Percentiles rank a stretch among this genome's conserved stretches.
Conservation (phyloP, 257 asterid genomes). For the Scutellaria baicalensis region DNA sequence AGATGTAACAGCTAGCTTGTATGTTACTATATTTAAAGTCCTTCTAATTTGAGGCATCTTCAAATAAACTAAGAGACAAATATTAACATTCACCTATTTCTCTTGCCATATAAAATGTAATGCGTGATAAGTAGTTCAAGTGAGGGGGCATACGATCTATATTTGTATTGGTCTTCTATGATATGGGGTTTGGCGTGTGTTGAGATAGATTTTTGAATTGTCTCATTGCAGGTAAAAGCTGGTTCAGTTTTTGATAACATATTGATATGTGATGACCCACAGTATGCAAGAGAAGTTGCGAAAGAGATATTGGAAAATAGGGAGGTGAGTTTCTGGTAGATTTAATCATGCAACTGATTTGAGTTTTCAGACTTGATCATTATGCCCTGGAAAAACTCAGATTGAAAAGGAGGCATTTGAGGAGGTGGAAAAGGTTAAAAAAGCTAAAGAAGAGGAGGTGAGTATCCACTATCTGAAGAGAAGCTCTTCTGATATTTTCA, state of each 20-base stretch:
- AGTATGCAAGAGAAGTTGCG: slow-evolving; percentile 4
- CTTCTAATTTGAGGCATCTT: too few relatives aligned
- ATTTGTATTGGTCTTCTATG: neutral
- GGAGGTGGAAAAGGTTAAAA: too few relatives aligned
- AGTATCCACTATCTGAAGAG: neutral
- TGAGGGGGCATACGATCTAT: neutral
- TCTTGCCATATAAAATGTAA: neutral
- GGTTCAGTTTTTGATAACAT: slow-evolving; percentile 10
- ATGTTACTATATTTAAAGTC: too few relatives aligned
- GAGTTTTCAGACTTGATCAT: neutral
- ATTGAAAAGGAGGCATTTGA: neutral
- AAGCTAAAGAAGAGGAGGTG: neutral
- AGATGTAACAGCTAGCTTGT: neutral
- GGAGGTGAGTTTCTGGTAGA: neutral
- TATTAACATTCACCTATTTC: neutral
- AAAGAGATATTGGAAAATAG: slow-evolving; percentile 6
- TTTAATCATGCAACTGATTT: neutral
- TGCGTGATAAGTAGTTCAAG: neutral
- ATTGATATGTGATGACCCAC: slow-evolving; percentile 7
- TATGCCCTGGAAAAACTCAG: neutral
- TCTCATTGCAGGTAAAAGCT: neutral
- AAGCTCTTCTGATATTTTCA: neutral
- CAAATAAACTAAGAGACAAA: too few relatives aligned
- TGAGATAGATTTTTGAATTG: too few relatives aligned
- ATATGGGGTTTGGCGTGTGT: neutral